These are phyloP conservation scores for Crepidotus variabilis DNA, from an alignment of 768 basidiomycete species.

Conservation along the genomic window DNA sequence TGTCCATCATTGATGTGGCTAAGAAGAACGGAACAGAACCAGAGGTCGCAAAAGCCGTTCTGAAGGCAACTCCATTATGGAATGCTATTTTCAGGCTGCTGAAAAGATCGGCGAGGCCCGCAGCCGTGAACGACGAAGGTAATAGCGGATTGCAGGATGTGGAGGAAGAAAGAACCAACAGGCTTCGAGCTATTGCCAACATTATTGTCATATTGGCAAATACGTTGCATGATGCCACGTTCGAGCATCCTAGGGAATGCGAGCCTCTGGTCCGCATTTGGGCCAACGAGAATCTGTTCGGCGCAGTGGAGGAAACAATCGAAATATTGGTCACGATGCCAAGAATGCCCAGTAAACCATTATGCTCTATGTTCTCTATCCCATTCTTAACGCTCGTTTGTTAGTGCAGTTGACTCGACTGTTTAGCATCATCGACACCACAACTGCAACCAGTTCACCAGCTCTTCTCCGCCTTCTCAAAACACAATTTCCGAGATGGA, in stretches of 20 bases:
- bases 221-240: not conserved
- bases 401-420: not conserved
- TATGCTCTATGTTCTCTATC: not conserved
- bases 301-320: not conserved
- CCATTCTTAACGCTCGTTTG: not conserved
- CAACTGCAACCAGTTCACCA: not conserved
- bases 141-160: not conserved
- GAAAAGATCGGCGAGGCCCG: constrained; percentile 4
- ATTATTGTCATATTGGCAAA: not conserved
- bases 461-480: not conserved
- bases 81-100: constrained; percentile 4
- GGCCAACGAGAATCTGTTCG: constrained; percentile 1
- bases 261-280: constrained; percentile 1
- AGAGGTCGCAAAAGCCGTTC: not conserved
- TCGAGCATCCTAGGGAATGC: constrained; percentile 1
- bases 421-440: not conserved
- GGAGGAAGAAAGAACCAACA: not conserved
- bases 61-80: constrained; percentile 3
- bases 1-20: not conserved
- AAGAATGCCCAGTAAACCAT: not conserved
- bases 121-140: not conserved
- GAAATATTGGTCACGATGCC: not conserved
- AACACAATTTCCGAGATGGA: constrained; percentile 5
- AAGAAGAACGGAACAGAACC: not conserved
- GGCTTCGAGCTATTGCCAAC: not conserved